Evolutionary conservation across 441 rosid genomes (phyloP).

Genomic region (Codiaeum variegatum): DNA sequence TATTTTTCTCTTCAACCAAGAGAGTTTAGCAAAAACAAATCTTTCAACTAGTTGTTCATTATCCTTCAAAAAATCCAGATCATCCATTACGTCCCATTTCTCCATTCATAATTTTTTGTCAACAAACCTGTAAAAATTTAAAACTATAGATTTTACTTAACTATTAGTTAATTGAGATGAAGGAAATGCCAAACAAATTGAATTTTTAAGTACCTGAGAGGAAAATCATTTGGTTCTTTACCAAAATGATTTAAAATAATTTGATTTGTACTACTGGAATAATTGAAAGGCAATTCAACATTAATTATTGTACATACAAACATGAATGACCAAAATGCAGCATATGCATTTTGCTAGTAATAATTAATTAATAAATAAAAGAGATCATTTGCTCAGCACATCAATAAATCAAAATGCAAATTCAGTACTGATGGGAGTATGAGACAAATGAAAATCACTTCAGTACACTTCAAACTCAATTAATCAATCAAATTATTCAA

Average conservation of each 20-base stretch:
- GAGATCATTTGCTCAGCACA: no score
- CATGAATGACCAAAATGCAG: constrained; percentile 6
- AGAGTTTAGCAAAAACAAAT: not conserved
- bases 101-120: constrained; percentile 3
- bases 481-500: no score
- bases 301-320: not conserved
- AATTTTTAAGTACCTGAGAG: constrained; percentile 58
- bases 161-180: constrained; percentile 18
- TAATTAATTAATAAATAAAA: no score
- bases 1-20: constrained; percentile 5
- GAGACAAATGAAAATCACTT: no score
- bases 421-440: no score
- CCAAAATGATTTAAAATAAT: constrained; percentile 90
- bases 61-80: constrained; percentile 2
- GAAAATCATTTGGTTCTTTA: constrained; percentile 88
- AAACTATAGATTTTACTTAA: no score
- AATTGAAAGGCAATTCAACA: constrained; percentile 17
- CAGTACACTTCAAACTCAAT: no score
- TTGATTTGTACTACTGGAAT: constrained; percentile 77
- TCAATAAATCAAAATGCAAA: no score
- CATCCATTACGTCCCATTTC: not conserved
- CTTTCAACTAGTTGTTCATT: not conserved
- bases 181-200: constrained; percentile 16
- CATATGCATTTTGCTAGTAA: not conserved
- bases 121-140: no score